These are phyloP conservation scores for Heliophila coronopifolia DNA, from an alignment of 441 rosid species.

Conservation along the genomic window DNA sequence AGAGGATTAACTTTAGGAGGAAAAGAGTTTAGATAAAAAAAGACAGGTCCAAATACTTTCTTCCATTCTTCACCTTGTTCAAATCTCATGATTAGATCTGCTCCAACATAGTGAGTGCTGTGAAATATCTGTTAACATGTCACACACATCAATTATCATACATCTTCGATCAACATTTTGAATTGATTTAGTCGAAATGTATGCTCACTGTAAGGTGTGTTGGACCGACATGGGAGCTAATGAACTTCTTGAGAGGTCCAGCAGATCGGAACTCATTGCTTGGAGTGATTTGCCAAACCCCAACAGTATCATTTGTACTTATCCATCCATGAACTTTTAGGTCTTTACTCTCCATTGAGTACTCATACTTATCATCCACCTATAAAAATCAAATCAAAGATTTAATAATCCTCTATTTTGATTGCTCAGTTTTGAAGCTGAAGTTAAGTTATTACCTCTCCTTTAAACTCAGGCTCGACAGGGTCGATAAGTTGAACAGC, in stretches of 20 bases:
- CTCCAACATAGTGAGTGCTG: constrained; percentile 61
- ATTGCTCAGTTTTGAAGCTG: constrained; percentile 1
- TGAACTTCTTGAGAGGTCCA: constrained; percentile 58
- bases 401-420: constrained; percentile 16
- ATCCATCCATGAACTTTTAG: constrained; percentile 63
- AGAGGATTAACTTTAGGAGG: constrained; percentile 34
- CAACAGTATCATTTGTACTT: constrained; percentile 41
- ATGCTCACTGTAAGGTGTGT: constrained; percentile 47
- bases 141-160: not conserved
- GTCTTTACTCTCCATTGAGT: constrained; percentile 50
- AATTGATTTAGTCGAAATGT: not conserved
- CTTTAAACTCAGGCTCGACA: constrained; percentile 46
- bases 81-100: constrained; percentile 42
- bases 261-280: constrained; percentile 60
- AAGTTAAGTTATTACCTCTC: constrained; percentile 44
- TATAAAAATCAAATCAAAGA: constrained; percentile 1
- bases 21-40: constrained; percentile 48
- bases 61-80: constrained; percentile 48
- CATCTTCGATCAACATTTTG: not conserved
- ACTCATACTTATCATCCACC: constrained; percentile 73
- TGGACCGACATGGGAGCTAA: constrained; percentile 68
- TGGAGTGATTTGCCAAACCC: constrained; percentile 70
- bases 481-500: constrained; percentile 57
- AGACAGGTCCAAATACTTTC: constrained; percentile 65
- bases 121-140: constrained; percentile 44